Evolutionary conservation across 139 green algal species (phyloP).

Genomic region (Microglena sp.): DNA sequence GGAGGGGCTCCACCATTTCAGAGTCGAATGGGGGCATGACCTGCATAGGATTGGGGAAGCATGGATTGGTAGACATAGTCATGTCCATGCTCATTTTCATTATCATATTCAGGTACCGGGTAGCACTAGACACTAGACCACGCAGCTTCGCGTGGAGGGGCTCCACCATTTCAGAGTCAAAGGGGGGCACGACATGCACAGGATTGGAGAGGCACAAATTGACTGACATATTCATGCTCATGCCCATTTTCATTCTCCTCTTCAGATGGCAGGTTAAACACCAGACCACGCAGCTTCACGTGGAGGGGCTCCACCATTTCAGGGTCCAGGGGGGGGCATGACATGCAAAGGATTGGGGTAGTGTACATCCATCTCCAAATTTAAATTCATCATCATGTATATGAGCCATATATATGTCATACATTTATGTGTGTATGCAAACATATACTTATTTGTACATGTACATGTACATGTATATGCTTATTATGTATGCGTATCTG

Average conservation of each 20-base stretch:
- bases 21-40: constrained; percentile 42
- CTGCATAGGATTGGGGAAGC: constrained; percentile 6
- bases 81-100: too few species aligned
- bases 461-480: background rate
- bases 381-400: too few species aligned
- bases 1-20: constrained; percentile 35
- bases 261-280: too few species aligned
- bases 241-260: too few species aligned
- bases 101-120: too few species aligned
- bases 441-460: background rate
- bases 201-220: background rate
- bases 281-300: constrained; percentile 16
- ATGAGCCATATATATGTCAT: too few species aligned
- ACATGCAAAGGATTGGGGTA: constrained; percentile 21
- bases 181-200: constrained; percentile 38
- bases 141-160: constrained; percentile 23
- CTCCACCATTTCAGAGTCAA: constrained; percentile 38
- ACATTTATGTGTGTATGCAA: background rate
- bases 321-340: constrained; percentile 38
- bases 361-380: too few species aligned
- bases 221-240: background rate
- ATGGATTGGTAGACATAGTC: background rate
- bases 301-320: constrained; percentile 39
- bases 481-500: background rate
- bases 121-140: too few species aligned